These are phyloP conservation scores for Lentinula detonsa DNA, from an alignment of 768 basidiomycete genomes.

Conservation along the genomic window DNA sequence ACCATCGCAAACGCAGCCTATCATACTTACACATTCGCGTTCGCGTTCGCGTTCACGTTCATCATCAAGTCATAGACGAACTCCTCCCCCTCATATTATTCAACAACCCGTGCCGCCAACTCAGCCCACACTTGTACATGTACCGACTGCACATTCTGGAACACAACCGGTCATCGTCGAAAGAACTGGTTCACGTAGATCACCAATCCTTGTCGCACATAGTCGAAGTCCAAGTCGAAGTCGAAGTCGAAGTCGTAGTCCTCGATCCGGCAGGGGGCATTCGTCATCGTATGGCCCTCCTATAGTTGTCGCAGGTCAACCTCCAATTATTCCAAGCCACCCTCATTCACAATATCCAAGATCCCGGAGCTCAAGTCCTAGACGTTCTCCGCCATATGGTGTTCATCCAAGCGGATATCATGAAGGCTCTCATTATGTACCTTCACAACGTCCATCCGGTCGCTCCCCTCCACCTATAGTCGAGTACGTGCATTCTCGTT, in stretches of 20 bases:
- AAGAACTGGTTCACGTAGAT: neutral
- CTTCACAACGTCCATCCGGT: constrained; percentile 3
- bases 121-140: neutral
- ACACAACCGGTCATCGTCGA: neutral
- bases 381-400: neutral
- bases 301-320: neutral
- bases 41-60: neutral
- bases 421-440: neutral
- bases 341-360: neutral
- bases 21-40: neutral
- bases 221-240: constrained; percentile 12
- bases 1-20: neutral
- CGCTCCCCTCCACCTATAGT: constrained; percentile 5
- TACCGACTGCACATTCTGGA: neutral
- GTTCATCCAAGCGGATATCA: neutral
- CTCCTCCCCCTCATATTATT: neutral
- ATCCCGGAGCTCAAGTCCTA: neutral
- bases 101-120: neutral
- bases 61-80: neutral
- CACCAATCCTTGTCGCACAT: constrained; percentile 3
- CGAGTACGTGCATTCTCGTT: constrained; percentile 4
- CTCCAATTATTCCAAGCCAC: neutral
- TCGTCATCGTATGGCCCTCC: neutral
- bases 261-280: constrained; percentile 1
- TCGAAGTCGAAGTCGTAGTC: constrained; percentile 12